Base-by-base conservation (phyloP, 805 yeast genomes). In the Candida patagonica region DNA sequence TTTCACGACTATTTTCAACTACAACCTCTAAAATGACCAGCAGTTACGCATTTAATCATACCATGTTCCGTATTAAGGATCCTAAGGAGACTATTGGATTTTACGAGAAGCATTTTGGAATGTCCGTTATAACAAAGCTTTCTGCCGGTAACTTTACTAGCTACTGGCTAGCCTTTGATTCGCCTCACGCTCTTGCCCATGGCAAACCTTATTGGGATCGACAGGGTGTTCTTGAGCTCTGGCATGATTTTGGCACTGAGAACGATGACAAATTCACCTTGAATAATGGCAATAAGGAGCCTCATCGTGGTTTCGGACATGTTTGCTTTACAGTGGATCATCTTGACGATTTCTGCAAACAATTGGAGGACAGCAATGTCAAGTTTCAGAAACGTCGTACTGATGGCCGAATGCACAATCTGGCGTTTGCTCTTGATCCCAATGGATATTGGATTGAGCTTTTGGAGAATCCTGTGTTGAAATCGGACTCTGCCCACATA, bases 401-500 rank as follows among this genome's bases (percentile, higher is more conserved):
- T 27, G 97, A 89, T 57, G 98, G 98, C 26, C 78, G 96, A 62
- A 95, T 85, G 64, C 79, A 78, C 61, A 72, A 86, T 60, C 88
- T 92, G 65, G 97, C 97, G 0, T 92, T 89, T 62, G 94, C 80
- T 5, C 72, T 88, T 51, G 98, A 92, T 55, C 96, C 97, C 5
- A 89, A 89, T 62, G 92, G 92, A 52, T 92, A 92, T 66, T 89
- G 98, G 98, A 74, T 89, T 53, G 98, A 89, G 68, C 65, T 89
- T 54, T 74, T 89, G 50, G 19, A 20, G 23, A 65, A 53, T 22
- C 57, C 49, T 21, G 38, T 47, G 8, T 45, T 53, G 16, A 35
- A 41, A 35, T 40, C 37, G 10, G 38, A 42, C 7, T 26, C 35
- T 15, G 54, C 57, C 43, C 53, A 55, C 36, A 50, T 52, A 6